These are phyloP conservation scores for Coemansia sp. DNA, from an alignment of 192 early-diverging fungal species.

Conservation along the genomic window DNA sequence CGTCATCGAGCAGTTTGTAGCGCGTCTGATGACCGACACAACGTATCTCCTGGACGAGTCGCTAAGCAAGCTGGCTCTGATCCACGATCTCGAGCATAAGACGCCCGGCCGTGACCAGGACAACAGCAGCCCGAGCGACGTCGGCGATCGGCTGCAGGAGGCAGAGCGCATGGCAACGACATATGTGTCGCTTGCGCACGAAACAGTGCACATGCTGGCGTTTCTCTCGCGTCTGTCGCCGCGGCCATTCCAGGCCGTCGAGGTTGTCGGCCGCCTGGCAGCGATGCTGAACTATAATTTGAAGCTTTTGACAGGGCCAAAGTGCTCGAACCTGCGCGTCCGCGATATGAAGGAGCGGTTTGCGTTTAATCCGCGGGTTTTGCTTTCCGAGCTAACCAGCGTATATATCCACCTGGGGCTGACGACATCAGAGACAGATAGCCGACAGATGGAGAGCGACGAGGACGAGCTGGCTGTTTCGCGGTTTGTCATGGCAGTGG, in stretches of 20 bases:
- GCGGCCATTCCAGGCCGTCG: constrained; percentile 79
- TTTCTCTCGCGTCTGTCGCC: constrained; percentile 78
- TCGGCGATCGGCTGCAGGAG: constrained; percentile 27
- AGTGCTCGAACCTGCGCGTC: constrained; percentile 86
- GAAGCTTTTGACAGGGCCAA: constrained; percentile 82
- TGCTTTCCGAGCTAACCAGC: constrained; percentile 80
- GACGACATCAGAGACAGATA: constrained; percentile 8
- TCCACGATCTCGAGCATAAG: constrained; percentile 77
- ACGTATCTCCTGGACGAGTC: constrained; percentile 93
- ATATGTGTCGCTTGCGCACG: constrained; percentile 83
- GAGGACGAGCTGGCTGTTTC: constrained; percentile 27
- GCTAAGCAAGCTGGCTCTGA: constrained; percentile 79
- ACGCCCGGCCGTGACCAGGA: constrained; percentile 73
- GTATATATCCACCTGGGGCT: constrained; percentile 78
- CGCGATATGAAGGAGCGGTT: constrained; percentile 70
- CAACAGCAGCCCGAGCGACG: constrained; percentile 38
- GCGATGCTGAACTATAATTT: constrained; percentile 99
- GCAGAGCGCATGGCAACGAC: constrained; percentile 83
- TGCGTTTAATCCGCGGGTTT: constrained; percentile 77
- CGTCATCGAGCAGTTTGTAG: constrained; percentile 71
- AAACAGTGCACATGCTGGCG: constrained; percentile 90
- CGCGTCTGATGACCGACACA: constrained; percentile 92
- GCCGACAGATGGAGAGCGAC: constrained; percentile 7
- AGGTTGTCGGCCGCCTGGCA: constrained; percentile 88
- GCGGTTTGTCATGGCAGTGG: constrained; percentile 76